A percentile compares a stretch with the other conserved stretches of the same genome.
Evolutionary conservation across 768 basidiomycete species (phyloP).

Genomic region (Tephrocybe sp.): DNA sequence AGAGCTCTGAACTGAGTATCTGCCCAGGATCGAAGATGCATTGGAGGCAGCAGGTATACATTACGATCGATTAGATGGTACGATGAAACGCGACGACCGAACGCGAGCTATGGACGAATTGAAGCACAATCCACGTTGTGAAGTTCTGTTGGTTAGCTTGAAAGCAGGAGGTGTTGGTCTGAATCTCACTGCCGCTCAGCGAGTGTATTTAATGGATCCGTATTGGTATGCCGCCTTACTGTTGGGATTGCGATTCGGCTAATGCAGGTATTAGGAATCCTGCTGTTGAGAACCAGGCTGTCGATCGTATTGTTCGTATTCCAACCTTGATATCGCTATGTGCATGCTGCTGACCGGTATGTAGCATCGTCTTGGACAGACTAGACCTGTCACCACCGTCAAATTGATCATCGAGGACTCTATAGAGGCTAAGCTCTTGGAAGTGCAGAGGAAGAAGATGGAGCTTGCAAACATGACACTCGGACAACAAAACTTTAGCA

Average conservation of each 20-base stretch:
- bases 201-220: conserved; percentile 94
- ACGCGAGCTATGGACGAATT: conserved; percentile 89
- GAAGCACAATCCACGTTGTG: conserved; percentile 85
- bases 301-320: conserved; percentile 87
- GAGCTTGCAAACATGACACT: conserved; percentile 93
- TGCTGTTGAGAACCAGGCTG: conserved; percentile 95
- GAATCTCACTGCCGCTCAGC: conserved; percentile 91
- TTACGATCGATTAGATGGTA: conserved; percentile 92
- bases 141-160: conserved; percentile 92
- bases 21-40: conserved; percentile 79
- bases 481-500: conserved; percentile 76
- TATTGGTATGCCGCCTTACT: conserved; percentile 66
- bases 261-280: conserved; percentile 71
- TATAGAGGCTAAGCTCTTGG: conserved; percentile 88
- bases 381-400: conserved; percentile 83
- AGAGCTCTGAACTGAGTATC: not conserved
- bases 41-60: conserved; percentile 77
- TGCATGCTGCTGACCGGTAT: conserved; percentile 3
- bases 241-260: not conserved
- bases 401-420: conserved; percentile 93
- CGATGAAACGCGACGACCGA: conserved; percentile 96
- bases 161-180: conserved; percentile 97
- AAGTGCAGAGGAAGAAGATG: conserved; percentile 94
- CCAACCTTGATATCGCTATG: not conserved
- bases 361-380: conserved; percentile 95